Percentiles rank a stretch among this genome's conserved stretches.
phyloP scores from a whole-genome alignment of 1,139 yeast genomes.

The Debaryomyces udenii region DNA sequence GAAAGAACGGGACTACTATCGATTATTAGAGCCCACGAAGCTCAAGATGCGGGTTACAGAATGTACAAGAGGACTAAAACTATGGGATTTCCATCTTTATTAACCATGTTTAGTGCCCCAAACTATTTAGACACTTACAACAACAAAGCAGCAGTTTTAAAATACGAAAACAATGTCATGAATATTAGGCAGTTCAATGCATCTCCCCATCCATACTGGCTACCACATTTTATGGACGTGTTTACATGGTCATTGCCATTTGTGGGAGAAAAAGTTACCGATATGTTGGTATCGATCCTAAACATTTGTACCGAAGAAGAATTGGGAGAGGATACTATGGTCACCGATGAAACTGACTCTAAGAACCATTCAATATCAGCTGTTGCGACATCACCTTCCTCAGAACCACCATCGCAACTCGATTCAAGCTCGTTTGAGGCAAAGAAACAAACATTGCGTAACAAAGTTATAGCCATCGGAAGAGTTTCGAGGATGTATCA shows the following conservation, averaged over 20 bases:
- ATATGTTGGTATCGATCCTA: conserved; percentile 86
- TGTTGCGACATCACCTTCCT: conserved; percentile 5
- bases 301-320: conserved; percentile 97
- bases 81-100: conserved; percentile 89
- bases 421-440: conserved; percentile 39
- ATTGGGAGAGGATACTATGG: conserved; percentile 70
- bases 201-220: conserved; percentile 96
- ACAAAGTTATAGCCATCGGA: conserved; percentile 93
- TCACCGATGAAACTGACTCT: conserved; percentile 28
- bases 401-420: conserved; percentile 8
- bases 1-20: conserved; percentile 79
- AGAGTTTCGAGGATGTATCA: conserved; percentile 92
- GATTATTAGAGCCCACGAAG: conserved; percentile 94
- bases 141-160: conserved; percentile 93
- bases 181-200: conserved; percentile 92
- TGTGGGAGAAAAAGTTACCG: conserved; percentile 96
- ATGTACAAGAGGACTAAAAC: conserved; percentile 87
- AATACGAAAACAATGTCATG: conserved; percentile 89
- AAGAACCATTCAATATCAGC: conserved; percentile 5
- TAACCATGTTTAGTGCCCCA: conserved; percentile 95
- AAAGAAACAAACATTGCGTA: conserved; percentile 68
- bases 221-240: conserved; percentile 96
- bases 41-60: conserved; percentile 96
- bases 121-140: conserved; percentile 92
- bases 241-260: conserved; percentile 98